Conservation (phyloP, 1,139 yeast species). For the Taphrina confusa region DNA sequence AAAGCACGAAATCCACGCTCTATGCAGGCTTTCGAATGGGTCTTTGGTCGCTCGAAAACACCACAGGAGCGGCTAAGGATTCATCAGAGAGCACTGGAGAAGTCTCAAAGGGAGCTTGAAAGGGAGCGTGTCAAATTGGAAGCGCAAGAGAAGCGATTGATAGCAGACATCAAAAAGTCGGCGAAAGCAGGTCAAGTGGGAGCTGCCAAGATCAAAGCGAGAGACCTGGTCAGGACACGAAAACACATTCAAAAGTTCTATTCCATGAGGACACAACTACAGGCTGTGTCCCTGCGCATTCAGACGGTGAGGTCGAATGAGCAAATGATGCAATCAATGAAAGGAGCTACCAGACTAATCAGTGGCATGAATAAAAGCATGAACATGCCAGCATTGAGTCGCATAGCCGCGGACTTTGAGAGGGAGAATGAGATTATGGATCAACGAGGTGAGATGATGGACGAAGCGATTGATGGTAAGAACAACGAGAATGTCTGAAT, state of each 20-base stretch:
- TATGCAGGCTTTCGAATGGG: slow-evolving; percentile 84
- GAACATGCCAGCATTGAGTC: slow-evolving; percentile 85
- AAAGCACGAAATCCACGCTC: too few species aligned
- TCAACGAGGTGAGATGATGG: slow-evolving; percentile 98
- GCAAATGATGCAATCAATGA: slow-evolving; percentile 94
- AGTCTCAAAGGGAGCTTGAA: slow-evolving; percentile 88
- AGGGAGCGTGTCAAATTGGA: slow-evolving; percentile 85
- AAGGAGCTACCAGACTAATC: slow-evolving; percentile 81
- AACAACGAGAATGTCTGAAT: too few species aligned
- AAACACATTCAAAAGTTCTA: slow-evolving; percentile 75
- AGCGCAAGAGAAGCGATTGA: slow-evolving; percentile 83
- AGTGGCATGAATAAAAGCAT: slow-evolving; percentile 84
- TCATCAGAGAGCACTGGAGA: slow-evolving; percentile 91
- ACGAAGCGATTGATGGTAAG: slow-evolving; percentile 87
- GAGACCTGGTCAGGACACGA: slow-evolving; percentile 87
- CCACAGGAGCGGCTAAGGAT: slow-evolving; percentile 87
- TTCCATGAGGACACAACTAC: slow-evolving; percentile 91
- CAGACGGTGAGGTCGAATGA: slow-evolving; percentile 87
- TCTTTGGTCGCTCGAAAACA: slow-evolving; percentile 87
- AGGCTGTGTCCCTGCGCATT: slow-evolving; percentile 86
- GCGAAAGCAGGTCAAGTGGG: slow-evolving; percentile 88
- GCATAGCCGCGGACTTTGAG: slow-evolving; percentile 93
- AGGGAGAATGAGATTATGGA: slow-evolving; percentile 95
- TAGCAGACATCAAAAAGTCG: slow-evolving; percentile 80
- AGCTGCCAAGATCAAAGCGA: slow-evolving; percentile 92